These are phyloP conservation scores for Arthroderma sp. DNA, from an alignment of 2,329 filamentous ascomycete species.

Conservation along the genomic window DNA sequence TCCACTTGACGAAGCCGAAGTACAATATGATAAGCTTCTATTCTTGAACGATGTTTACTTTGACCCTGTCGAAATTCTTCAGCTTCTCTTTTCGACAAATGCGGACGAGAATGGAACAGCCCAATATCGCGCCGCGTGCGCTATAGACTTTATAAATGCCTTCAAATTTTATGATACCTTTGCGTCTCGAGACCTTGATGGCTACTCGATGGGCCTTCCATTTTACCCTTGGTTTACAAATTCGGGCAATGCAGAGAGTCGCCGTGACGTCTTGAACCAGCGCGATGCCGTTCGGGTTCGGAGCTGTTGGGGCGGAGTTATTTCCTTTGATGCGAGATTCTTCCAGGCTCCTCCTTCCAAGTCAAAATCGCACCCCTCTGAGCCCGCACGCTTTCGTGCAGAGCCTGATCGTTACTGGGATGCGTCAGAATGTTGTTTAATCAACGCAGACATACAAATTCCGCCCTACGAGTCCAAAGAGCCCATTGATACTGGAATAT, in stretches of 20 bases:
- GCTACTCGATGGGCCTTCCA: slow-evolving; percentile 53
- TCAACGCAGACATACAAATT: slow-evolving; percentile 37
- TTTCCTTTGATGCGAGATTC: slow-evolving; percentile 35
- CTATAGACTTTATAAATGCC: slow-evolving; percentile 60
- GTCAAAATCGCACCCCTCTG: slow-evolving; percentile 9
- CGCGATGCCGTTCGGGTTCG: slow-evolving; percentile 51
- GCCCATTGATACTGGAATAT: slow-evolving; percentile 44
- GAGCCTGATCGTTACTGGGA: slow-evolving; percentile 49
- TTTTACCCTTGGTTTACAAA: slow-evolving; percentile 60
- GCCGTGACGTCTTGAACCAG: slow-evolving; percentile 49
- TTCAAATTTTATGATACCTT: slow-evolving; percentile 69
- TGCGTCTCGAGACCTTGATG: slow-evolving; percentile 57
- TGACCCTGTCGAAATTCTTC: slow-evolving; percentile 44
- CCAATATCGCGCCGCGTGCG: slow-evolving; percentile 57
- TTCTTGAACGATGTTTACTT: slow-evolving; percentile 57
- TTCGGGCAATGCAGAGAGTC: slow-evolving; percentile 37
- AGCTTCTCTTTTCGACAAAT: slow-evolving; percentile 50
- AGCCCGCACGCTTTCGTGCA: slow-evolving; percentile 40
- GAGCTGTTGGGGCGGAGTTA: slow-evolving; percentile 69
- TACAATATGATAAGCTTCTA: slow-evolving; percentile 42
- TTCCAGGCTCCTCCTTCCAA: slow-evolving; percentile 22
- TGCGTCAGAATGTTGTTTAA: slow-evolving; percentile 51
- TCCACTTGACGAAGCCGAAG: slow-evolving; percentile 41
- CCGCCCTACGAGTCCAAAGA: slow-evolving; percentile 16
- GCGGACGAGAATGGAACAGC: slow-evolving; percentile 38